phyloP scores from a whole-genome alignment of 2,329 filamentous ascomycete genomes.

The Ustilaginoidea virens region DNA sequence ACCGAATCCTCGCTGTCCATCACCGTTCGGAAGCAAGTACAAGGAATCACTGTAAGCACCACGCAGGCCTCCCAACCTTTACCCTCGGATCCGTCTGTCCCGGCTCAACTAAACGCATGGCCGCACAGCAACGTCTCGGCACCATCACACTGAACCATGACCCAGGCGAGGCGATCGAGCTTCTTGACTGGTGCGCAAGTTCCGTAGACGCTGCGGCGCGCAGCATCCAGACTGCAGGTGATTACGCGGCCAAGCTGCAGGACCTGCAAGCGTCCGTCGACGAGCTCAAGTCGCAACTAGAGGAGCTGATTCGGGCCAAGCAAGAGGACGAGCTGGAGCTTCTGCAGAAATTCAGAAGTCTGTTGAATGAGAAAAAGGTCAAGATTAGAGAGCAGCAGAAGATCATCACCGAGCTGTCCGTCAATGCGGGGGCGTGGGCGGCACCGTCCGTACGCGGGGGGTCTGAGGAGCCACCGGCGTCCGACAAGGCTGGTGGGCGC shows the following conservation, averaged over 20 bases:
- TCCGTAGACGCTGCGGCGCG: constrained; percentile 33
- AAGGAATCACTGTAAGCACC: constrained; percentile 48
- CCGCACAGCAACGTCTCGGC: constrained; percentile 50
- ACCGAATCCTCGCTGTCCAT: constrained; percentile 38
- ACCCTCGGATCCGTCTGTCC: not conserved
- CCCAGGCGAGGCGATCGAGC: constrained; percentile 42
- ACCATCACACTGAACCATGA: constrained; percentile 40
- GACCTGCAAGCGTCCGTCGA: constrained; percentile 39
- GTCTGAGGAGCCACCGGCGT: constrained; percentile 14
- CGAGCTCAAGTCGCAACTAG: constrained; percentile 45
- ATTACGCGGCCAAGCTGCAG: constrained; percentile 23
- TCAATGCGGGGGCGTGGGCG: constrained; percentile 11
- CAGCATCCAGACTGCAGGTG: constrained; percentile 26
- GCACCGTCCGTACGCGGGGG: too few relatives aligned
- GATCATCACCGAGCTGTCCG: constrained; percentile 33
- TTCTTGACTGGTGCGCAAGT: constrained; percentile 55
- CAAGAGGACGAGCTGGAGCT: constrained; percentile 49
- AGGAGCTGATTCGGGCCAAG: constrained; percentile 52
- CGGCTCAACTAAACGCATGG: constrained; percentile 9
- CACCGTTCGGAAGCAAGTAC: constrained; percentile 47
- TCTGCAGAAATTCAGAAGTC: constrained; percentile 51
- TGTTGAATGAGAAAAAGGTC: constrained; percentile 67
- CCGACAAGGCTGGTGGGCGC: too few relatives aligned
- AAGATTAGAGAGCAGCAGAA: constrained; percentile 63
- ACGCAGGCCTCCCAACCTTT: constrained; percentile 5